Percentiles rank a stretch among this genome's conserved stretches.
Conservation (phyloP, 768 basidiomycete genomes). For the Calocera cornea region DNA sequence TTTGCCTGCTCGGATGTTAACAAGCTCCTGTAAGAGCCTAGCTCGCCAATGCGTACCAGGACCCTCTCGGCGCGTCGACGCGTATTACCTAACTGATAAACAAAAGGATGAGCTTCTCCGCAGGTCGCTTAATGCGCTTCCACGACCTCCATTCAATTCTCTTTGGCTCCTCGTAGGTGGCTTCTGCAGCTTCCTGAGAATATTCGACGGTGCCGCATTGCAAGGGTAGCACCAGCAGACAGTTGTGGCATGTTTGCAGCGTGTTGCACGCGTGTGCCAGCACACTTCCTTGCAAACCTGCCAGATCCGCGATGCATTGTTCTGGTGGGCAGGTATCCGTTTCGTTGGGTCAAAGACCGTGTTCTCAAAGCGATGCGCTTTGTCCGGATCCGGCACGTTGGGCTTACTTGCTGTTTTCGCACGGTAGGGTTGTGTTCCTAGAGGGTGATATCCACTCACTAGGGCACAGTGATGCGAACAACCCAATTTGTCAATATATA, state of each 20-base stretch:
- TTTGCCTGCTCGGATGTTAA: too few relatives aligned
- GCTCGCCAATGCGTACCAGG: too few relatives aligned
- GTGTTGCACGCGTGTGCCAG: not conserved
- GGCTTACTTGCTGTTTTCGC: not conserved
- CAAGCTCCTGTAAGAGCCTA: too few relatives aligned
- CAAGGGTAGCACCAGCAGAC: not conserved
- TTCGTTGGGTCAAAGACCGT: not conserved
- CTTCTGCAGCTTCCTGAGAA: not conserved
- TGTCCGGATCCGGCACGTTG: not conserved
- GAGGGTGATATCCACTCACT: not conserved
- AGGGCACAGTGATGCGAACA: not conserved
- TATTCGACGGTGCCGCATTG: not conserved
- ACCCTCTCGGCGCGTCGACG: not conserved
- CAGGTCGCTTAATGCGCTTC: not conserved
- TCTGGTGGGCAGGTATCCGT: not conserved
- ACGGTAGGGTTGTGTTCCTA: not conserved
- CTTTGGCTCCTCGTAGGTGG: not conserved
- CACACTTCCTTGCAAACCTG: not conserved
- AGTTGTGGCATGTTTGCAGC: not conserved
- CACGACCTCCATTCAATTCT: not conserved
- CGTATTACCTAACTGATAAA: not conserved
- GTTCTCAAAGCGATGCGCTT: not conserved
- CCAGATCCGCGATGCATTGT: not conserved
- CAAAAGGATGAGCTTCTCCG: not conserved
- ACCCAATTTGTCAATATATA: not conserved